Percentiles rank a stretch among this genome's conserved stretches.
phyloP scores from a whole-genome alignment of 805 yeast species.

The Kluyveromyces lactis region DNA sequence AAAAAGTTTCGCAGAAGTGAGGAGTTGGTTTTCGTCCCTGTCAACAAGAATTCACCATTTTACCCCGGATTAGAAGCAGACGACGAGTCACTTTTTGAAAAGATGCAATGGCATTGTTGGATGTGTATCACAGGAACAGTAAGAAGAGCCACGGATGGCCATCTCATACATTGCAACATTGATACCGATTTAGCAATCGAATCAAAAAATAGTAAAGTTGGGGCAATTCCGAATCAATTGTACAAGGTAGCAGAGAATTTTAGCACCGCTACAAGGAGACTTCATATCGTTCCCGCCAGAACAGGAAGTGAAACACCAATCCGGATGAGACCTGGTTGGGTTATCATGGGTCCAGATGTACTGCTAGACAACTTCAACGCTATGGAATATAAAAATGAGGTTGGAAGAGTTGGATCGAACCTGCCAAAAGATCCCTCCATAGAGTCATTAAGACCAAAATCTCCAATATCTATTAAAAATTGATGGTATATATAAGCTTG shows the following conservation, averaged over 20 bases:
- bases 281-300: constrained; percentile 75
- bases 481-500: not conserved
- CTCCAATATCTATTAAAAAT: constrained; percentile 42
- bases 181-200: constrained; percentile 85
- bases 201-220: constrained; percentile 31
- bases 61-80: constrained; percentile 50
- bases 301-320: constrained; percentile 60
- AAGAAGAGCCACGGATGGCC: constrained; percentile 73
- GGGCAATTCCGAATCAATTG: constrained; percentile 63
- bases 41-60: constrained; percentile 54
- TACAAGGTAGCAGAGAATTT: constrained; percentile 85
- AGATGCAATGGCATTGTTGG: constrained; percentile 94
- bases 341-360: constrained; percentile 77
- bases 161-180: constrained; percentile 83
- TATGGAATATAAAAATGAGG: constrained; percentile 35
- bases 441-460: constrained; percentile 75
- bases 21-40: constrained; percentile 75
- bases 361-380: constrained; percentile 62
- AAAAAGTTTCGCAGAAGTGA: constrained; percentile 80
- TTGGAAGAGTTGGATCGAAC: constrained; percentile 38
- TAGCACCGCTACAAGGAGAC: constrained; percentile 68
- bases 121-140: constrained; percentile 96
- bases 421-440: constrained; percentile 67
- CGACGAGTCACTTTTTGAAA: constrained; percentile 45
- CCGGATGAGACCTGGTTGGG: constrained; percentile 81